These are phyloP conservation scores for Epichloe baconii DNA, from an alignment of 2,329 filamentous ascomycete genomes.

Conservation along the genomic window DNA sequence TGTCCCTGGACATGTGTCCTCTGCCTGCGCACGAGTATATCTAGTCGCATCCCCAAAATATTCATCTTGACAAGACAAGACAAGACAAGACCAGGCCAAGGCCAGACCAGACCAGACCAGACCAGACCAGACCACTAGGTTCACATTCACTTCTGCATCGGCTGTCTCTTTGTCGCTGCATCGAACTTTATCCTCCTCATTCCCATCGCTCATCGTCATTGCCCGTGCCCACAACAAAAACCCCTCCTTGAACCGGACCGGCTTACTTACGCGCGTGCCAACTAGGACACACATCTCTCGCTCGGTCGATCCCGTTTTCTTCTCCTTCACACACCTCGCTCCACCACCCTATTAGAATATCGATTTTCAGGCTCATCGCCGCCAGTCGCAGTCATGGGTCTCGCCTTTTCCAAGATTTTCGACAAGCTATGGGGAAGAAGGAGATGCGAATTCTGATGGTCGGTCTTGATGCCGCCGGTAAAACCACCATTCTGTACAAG, in stretches of 20 bases:
- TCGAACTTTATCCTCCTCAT: neutral
- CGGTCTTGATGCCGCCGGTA: conserved; percentile 97
- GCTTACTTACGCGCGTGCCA: conserved; percentile 18
- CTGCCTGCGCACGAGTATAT: conserved; percentile 8
- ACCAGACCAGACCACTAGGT: neutral
- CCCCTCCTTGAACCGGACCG: conserved; percentile 8
- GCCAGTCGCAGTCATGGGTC: conserved; percentile 73
- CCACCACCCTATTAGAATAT: conserved; percentile 8
- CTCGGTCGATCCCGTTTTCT: conserved; percentile 6
- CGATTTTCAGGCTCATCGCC: conserved; percentile 18
- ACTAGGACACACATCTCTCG: conserved; percentile 15
- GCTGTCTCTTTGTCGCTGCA: neutral
- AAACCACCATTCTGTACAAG: conserved; percentile 99
- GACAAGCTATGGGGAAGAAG: conserved; percentile 97
- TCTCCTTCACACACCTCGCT: conserved; percentile 7
- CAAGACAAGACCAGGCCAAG: neutral
- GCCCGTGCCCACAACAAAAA: conserved; percentile 10
- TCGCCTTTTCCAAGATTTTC: conserved; percentile 93
- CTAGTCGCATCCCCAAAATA: conserved; percentile 5
- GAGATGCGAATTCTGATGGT: conserved; percentile 99
- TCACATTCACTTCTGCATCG: neutral
- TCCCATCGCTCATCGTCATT: neutral
- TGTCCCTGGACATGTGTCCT: conserved; percentile 14
- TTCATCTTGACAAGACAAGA: neutral
- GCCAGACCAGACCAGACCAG: neutral